Base-by-base conservation (phyloP, 179 eudicot species). In the Silene coronaria region DNA sequence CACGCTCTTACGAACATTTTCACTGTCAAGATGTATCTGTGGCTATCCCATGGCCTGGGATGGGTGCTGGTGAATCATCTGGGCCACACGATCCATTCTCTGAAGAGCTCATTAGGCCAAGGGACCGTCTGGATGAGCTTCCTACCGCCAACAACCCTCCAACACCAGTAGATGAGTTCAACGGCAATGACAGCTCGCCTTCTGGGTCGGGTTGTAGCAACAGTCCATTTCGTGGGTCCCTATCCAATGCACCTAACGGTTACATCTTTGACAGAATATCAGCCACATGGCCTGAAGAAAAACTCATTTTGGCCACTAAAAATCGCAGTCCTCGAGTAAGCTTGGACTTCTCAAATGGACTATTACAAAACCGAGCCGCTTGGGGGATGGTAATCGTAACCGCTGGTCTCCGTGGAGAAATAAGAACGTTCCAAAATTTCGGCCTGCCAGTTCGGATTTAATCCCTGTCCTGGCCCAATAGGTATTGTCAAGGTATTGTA, bases 251-350 rank as follows among this genome's bases (percentile, higher is more conserved):
- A 13, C 82, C 87, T 55, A 89, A 89, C 71, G 82, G 88, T 75
- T 94, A 90, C 86, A 81, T 92, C 82, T 90, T 88, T 66, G 98
- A 92, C 75, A 87, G 90, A 83, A 83, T 91, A 30, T 84, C 96
- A 12, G 89, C 89, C 9, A 92, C 97, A 23, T 94, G 98, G 98
- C 98, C 98, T 0, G 97, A 94, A 85, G 98, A 94, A 74, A 94
- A 89, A 75, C 92, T 91, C 78, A 53, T 84, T 64, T 75, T 79
- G 62, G 86, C 89, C 67, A 57, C 81, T 19, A 89, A 85, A 84
- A 85, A 76, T 30, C 85, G 80, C 10, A 87, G 90, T 72, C 92
- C 98, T 51, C 92, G 88, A 8, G 77, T 76, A 0, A 92, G 97
- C 77, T 83, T 84, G 74, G 98, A 95, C 80, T 87, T 85, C 65